phyloP scores from a whole-genome alignment of 352 stramenopile species.

The Thalassiosira livingstoniorum region DNA sequence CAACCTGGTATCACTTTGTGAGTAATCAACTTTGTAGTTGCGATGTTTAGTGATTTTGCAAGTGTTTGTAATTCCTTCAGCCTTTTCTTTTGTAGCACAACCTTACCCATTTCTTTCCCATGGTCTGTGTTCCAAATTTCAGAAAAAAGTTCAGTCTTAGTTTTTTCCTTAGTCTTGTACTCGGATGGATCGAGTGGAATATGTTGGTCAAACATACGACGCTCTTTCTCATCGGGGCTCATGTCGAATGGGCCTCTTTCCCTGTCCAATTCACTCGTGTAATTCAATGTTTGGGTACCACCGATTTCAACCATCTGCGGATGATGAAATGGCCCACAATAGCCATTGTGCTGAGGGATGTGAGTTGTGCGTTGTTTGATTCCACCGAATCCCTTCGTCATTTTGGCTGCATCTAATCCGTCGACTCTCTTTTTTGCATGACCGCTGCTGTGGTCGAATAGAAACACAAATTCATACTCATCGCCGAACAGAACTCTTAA shows the following conservation, averaged over 20 bases:
- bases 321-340: too few species aligned
- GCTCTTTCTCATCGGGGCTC: too few species aligned
- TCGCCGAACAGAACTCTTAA: not conserved
- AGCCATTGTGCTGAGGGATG: too few species aligned
- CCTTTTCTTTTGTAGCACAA: not conserved
- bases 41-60: not conserved
- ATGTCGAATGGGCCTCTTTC: too few species aligned
- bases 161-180: not conserved
- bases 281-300: too few species aligned
- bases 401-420: conserved; percentile 16
- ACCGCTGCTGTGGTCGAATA: conserved; percentile 9
- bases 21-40: not conserved
- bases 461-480: not conserved
- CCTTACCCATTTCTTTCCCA: not conserved
- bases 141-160: not conserved
- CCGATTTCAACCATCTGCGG: too few species aligned
- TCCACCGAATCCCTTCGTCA: not conserved
- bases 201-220: too few species aligned
- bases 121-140: not conserved
- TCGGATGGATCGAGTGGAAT: too few species aligned
- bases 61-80: not conserved
- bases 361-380: not conserved
- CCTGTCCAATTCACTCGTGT: too few species aligned
- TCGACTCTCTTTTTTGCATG: not conserved
- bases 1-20: conserved; percentile 4